These are phyloP conservation scores for Aureobasidium pullulans DNA, from an alignment of 2,329 filamentous ascomycete genomes.

Conservation along the genomic window DNA sequence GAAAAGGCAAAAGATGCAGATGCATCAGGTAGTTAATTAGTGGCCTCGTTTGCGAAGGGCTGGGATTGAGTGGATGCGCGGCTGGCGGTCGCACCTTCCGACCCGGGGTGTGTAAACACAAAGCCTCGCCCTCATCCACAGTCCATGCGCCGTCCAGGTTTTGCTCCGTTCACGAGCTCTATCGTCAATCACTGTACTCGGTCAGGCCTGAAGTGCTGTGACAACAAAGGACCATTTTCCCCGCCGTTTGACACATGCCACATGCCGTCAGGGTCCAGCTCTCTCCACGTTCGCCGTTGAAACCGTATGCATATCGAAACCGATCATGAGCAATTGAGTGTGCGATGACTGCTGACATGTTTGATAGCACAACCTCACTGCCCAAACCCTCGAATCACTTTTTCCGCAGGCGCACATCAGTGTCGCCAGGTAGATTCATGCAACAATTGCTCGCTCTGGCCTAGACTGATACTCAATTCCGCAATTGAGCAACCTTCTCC, in stretches of 20 bases:
- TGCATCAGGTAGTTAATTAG: background rate
- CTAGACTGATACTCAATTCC: background rate
- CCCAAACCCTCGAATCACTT: background rate
- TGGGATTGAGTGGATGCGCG: background rate
- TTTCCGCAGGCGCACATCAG: no score
- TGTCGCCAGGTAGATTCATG: background rate
- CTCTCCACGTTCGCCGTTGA: background rate
- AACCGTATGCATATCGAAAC: background rate
- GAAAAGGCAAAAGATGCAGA: background rate
- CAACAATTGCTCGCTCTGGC: background rate
- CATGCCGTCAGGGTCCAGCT: conserved; percentile 1
- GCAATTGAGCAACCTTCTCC: background rate
- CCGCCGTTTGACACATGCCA: conserved; percentile 9
- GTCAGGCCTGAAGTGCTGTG: background rate
- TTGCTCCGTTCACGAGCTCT: background rate
- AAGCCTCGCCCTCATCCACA: background rate
- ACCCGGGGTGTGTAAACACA: conserved; percentile 2
- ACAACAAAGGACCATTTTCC: background rate
- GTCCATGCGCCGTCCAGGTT: background rate
- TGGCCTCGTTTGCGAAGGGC: background rate
- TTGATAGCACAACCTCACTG: background rate
- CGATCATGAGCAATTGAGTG: background rate
- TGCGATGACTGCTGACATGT: background rate
- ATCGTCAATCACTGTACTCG: background rate
- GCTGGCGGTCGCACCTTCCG: conserved; percentile 4